Base-by-base conservation (phyloP, 148 eudicot species). In the Agrostemma githago region DNA sequence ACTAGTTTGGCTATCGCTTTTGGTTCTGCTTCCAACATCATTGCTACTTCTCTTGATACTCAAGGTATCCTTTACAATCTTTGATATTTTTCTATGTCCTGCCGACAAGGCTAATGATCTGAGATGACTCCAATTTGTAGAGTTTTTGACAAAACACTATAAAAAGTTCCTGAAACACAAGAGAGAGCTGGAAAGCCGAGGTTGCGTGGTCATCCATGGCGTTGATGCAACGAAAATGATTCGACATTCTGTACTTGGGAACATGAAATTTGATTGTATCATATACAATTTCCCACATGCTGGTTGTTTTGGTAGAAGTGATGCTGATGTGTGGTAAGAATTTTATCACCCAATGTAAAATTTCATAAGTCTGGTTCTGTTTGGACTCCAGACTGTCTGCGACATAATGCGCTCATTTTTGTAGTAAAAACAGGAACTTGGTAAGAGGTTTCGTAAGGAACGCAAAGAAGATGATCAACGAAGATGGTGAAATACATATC, bases 231-330 rank as follows among this genome's bases (percentile, higher is more conserved):
- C 64, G 9, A 8, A 48, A 10, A 79, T 79, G 81, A 21, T 9
- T 14, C 40, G 69, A 15, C 66, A 76, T 58, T 37, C 61, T 51
- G 4, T 14, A 20, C 56, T 67, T 44, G 58, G 62, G 0, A 62
- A 2, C 37, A 68, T 68, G 26, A 43, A 34, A 2, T 79, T 74
- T 4, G 75, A 79, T 62, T 71, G 82, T 42, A 70, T 79, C 19
- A 34, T 79, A 4, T 79, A 20, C 75, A 79, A 79, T 70, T 79
- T 79, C 62, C 82, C 82, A 3, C 82, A 70, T 43, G 26, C 71
- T 26, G 77, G 74, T 5, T 42, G n/a, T 2, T 53, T 60, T 46
- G 59, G 43, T 42, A 5, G 39, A 2, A 44, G 14, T 60, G 17
- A 73, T 9, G 1, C 77, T 11, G 51, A 72, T 17, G 16, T 59